phyloP scores from a whole-genome alignment of 495 filamentous ascomycete genomes.

The Penicillium maclennaniae region DNA sequence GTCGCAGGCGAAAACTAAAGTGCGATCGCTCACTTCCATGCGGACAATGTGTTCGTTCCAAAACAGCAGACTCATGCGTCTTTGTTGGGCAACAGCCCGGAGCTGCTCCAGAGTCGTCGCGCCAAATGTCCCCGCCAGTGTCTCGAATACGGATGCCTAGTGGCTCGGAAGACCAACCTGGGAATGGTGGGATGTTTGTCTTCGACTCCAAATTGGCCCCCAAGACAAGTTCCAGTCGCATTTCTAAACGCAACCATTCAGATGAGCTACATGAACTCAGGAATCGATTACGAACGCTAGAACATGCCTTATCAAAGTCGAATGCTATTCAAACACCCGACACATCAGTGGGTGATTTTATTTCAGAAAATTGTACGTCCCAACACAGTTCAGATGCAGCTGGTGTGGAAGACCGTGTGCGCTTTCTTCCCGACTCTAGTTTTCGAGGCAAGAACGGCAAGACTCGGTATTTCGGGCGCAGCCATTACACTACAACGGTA shows the following conservation, averaged over 20 bases:
- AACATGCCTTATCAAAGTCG: conserved; percentile 26
- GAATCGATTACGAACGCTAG: conserved; percentile 28
- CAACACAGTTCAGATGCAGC: conserved; percentile 23
- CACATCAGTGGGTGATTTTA: conserved; percentile 21
- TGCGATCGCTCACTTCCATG: conserved; percentile 66
- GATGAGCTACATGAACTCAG: conserved; percentile 37
- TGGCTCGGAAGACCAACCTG: conserved; percentile 15
- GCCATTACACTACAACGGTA: conserved; percentile 41
- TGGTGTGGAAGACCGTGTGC: conserved; percentile 31
- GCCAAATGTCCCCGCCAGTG: conserved; percentile 12
- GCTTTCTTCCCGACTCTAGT: conserved; percentile 26
- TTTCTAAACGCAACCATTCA: conserved; percentile 26
- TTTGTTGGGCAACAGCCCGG: conserved; percentile 28
- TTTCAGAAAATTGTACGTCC: conserved; percentile 17
- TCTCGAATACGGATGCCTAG: conserved; percentile 16
- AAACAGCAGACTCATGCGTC: conserved; percentile 33
- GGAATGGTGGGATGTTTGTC: conserved; percentile 33
- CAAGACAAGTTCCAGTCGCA: conserved; percentile 21
- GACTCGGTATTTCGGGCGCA: conserved; percentile 48
- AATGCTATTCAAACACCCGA: conserved; percentile 27
- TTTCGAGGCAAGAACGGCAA: conserved; percentile 49
- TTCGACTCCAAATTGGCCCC: conserved; percentile 36
- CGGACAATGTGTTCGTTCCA: conserved; percentile 57
- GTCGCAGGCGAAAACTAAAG: conserved; percentile 65
- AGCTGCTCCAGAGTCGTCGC: conserved; percentile 7